These are phyloP conservation scores for Rhipidocladum racemiflorum DNA, from an alignment of 176 grass and related monocot genomes.

Conservation along the genomic window DNA sequence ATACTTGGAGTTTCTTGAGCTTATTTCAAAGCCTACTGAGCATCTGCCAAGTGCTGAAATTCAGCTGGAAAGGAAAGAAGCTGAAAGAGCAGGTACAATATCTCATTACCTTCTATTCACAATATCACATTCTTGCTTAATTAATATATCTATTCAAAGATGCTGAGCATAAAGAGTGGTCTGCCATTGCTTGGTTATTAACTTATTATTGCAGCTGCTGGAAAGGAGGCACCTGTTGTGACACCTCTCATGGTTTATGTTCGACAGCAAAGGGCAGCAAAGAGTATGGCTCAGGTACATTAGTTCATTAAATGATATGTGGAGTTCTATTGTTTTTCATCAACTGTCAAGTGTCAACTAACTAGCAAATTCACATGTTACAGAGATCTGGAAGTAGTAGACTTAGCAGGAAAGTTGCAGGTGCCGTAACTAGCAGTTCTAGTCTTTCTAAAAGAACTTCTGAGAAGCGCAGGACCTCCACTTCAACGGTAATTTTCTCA, in stretches of 20 bases:
- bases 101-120: conserved; percentile 5
- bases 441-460: conserved; percentile 66
- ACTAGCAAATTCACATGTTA: conserved; percentile 15
- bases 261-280: conserved; percentile 90
- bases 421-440: conserved; percentile 57
- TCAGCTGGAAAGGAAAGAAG: conserved; percentile 98
- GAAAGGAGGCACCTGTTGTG: conserved; percentile 80
- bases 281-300: conserved; percentile 70
- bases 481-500: conserved; percentile 53
- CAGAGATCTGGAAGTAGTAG: conserved; percentile 68
- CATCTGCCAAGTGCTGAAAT: conserved; percentile 98
- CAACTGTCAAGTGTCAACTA: conserved; percentile 7
- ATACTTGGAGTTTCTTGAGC: conserved; percentile 88
- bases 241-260: conserved; percentile 91
- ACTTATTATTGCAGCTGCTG: conserved; percentile 44
- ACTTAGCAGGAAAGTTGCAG: conserved; percentile 64
- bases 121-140: conserved; percentile 6
- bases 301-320: neutral
- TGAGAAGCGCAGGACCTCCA: conserved; percentile 69
- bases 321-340: conserved; percentile 3
- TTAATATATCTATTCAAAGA: conserved; percentile 15
- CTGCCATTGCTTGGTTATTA: conserved; percentile 10
- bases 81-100: conserved; percentile 82
- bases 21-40: conserved; percentile 78
- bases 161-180: neutral